These are phyloP conservation scores for Westerdykella aurantiaca DNA, from an alignment of 2,329 filamentous ascomycete species.

Conservation along the genomic window DNA sequence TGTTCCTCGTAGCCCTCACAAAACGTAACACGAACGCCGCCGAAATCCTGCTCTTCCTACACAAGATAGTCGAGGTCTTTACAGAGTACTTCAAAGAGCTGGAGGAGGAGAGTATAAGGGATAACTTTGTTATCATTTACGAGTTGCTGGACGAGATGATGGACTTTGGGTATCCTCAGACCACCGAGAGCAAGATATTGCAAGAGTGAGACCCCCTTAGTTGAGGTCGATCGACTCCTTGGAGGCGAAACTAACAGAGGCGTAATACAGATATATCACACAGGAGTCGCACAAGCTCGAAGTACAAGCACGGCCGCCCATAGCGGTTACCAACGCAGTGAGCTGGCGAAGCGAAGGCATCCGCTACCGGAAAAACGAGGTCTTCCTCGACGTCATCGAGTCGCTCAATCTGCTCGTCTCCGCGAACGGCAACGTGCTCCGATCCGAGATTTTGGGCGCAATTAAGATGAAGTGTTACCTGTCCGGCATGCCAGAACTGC, in stretches of 20 bases:
- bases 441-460: conserved; percentile 92
- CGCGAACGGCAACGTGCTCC: conserved; percentile 86
- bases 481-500: conserved; percentile 94
- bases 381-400: conserved; percentile 96
- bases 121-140: conserved; percentile 99
- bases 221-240: background rate
- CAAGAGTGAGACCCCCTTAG: conserved; percentile 60
- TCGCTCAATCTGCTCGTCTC: conserved; percentile 93
- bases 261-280: conserved; percentile 68
- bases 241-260: background rate
- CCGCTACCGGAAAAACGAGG: conserved; percentile 97
- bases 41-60: conserved; percentile 95
- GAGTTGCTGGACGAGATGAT: conserved; percentile 99
- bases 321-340: conserved; percentile 96
- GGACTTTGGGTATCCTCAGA: conserved; percentile 99
- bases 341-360: conserved; percentile 98
- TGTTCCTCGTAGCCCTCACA: conserved; percentile 93
- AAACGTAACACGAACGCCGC: conserved; percentile 99
- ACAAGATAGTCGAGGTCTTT: conserved; percentile 97
- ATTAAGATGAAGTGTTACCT: conserved; percentile 99
- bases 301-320: conserved; percentile 89
- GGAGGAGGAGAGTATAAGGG: conserved; percentile 96
- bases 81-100: conserved; percentile 99
- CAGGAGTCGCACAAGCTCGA: conserved; percentile 99
- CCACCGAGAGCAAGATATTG: conserved; percentile 95